Conservation (phyloP, 306 rosid genomes). For the Benincasa hispida region DNA sequence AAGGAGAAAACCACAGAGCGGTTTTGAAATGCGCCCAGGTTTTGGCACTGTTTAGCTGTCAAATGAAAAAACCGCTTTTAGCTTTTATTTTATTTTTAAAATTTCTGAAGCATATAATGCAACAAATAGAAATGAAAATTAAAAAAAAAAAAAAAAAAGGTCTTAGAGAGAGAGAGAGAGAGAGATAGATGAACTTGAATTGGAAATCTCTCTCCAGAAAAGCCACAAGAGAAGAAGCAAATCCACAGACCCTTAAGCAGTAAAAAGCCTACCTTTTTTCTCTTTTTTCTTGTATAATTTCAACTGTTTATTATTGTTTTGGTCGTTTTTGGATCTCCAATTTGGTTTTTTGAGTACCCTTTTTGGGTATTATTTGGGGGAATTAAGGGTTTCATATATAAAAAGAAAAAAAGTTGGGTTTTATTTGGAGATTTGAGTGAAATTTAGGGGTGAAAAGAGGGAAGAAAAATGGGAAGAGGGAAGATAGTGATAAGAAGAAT, state of each 20-base stretch:
- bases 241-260: not conserved
- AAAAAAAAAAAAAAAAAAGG: not conserved
- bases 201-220: not conserved
- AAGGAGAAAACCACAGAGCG: not conserved
- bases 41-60: conserved; percentile 4
- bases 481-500: conserved; percentile 25
- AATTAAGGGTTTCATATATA: no score
- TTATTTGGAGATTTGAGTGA: not conserved
- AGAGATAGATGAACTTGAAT: not conserved
- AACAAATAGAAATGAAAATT: not conserved
- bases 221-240: not conserved
- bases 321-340: not conserved
- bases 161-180: not conserved
- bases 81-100: not conserved
- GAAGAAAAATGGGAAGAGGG: conserved; percentile 23
- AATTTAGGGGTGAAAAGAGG: not conserved
- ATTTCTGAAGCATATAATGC: not conserved
- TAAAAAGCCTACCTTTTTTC: not conserved
- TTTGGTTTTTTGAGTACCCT: not conserved
- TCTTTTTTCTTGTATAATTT: not conserved
- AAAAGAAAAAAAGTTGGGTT: no score
- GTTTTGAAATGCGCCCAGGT: conserved; percentile 7
- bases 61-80: not conserved
- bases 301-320: not conserved
- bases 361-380: not conserved